Evolutionary conservation across 2,329 filamentous ascomycete species (phyloP), one percentile per base, ranked within the genome.

Genomic region (Magnaporthales sp.): DNA sequence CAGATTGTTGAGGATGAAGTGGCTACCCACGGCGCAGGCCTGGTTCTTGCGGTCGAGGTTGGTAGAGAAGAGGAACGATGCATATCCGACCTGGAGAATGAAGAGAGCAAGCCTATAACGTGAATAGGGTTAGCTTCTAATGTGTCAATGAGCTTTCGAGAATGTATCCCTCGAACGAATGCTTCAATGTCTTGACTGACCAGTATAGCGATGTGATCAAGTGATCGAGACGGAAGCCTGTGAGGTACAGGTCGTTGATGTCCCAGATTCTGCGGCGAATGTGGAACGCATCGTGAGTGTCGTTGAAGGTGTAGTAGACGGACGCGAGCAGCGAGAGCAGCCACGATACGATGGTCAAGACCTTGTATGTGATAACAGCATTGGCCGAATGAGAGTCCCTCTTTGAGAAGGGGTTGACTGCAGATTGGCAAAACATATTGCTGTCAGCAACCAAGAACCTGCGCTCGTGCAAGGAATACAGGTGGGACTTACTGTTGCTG

Each of bases 1-100:
- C 58, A 97, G 80, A 77, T 96, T 97, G 83, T 92, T 91, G 72
- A 90, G 75, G 75, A 96, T 92, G 78, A 94, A 96, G 81, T 96
- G 91, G 71, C 86, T 85, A 68, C 91, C 92, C 15, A 96, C 89
- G 70, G 91, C 88, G 70, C 89, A 90, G 26, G 92, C 91, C 19
- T 87, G 84, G 68, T 86, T 85, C 69, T 92, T 85, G 66, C 85
- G 81, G 30, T 85, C 84, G 62, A 81, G 74, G 71, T 89, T 86
- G 70, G 81, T 80, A 62, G 87, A 89, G 82, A 92, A 96, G 70
- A 97, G 86, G 72, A 92, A 87, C 72, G 83, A 86, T 68, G 93
- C 81, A 77, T 96, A 96, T 71, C 85, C 87, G 66, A 89, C 79
- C 75, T 97, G 93, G 51, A 91, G 82, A 71, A 93, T 77, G 75